These are phyloP conservation scores for Pythium sp. DNA, from an alignment of 352 stramenopile species.

Conservation along the genomic window DNA sequence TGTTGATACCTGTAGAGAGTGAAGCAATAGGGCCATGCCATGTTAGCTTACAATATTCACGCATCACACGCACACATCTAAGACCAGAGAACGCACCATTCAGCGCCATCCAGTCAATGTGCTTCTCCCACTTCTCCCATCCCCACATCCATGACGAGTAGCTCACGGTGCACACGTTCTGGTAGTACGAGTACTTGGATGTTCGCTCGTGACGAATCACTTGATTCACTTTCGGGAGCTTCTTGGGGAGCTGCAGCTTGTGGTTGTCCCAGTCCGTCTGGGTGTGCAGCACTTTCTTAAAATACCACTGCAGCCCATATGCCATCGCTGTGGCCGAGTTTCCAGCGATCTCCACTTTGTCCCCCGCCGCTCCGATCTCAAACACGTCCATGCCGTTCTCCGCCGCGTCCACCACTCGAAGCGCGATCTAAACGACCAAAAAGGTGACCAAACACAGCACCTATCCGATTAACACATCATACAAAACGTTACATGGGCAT, in stretches of 20 bases:
- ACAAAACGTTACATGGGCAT: background rate
- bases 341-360: conserved; percentile 54
- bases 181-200: conserved; percentile 87
- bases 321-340: conserved; percentile 62
- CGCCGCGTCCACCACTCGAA: conserved; percentile 42
- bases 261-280: conserved; percentile 85
- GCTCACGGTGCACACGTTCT: conserved; percentile 91
- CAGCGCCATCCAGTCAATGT: conserved; percentile 93
- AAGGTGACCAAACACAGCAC: background rate
- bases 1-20: conserved; percentile 75
- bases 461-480: background rate
- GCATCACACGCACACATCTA: background rate
- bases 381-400: conserved; percentile 58
- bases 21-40: background rate
- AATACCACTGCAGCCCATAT: conserved; percentile 75
- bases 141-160: conserved; percentile 90
- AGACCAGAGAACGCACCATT: conserved; percentile 42
- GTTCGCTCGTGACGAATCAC: conserved; percentile 47
- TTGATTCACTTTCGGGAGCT: conserved; percentile 41
- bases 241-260: conserved; percentile 49
- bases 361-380: conserved; percentile 39
- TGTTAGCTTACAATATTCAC: background rate
- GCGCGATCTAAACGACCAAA: conserved; percentile 29
- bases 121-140: conserved; percentile 85
- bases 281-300: conserved; percentile 68